Percentiles rank a stretch among this genome's conserved stretches.
These are phyloP conservation scores for Senna siamea DNA, from an alignment of 306 rosid species.

Conservation along the genomic window DNA sequence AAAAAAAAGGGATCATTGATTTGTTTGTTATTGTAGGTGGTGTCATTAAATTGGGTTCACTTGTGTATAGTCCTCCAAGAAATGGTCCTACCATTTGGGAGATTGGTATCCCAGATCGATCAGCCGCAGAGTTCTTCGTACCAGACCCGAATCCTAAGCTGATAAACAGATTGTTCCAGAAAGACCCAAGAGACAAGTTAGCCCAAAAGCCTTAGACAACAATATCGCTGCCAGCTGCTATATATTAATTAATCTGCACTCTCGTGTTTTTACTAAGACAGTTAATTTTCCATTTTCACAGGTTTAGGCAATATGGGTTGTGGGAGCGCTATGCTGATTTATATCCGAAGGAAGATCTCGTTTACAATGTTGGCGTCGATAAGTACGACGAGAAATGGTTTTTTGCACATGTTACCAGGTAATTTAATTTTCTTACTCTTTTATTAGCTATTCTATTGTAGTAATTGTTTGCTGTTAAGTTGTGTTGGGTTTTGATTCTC, in stretches of 20 bases:
- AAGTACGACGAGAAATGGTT: conserved; percentile 57
- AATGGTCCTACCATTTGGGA: conserved; percentile 87
- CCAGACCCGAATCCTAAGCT: conserved; percentile 63
- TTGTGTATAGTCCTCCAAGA: conserved; percentile 72
- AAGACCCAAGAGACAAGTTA: conserved; percentile 39
- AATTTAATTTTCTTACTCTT: background rate
- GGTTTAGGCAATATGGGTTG: conserved; percentile 72
- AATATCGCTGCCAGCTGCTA: too few species aligned
- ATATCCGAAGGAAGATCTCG: conserved; percentile 54
- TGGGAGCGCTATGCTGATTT: conserved; percentile 66
- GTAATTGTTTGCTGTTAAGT: background rate
- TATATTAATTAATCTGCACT: background rate
- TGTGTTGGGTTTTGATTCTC: conserved; percentile 3
- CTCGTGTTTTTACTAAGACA: background rate
- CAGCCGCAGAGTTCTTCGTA: conserved; percentile 65
- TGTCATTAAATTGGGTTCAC: conserved; percentile 33
- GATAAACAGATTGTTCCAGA: conserved; percentile 44
- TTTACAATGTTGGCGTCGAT: conserved; percentile 42
- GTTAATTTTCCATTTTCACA: conserved; percentile 25
- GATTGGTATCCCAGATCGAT: conserved; percentile 85
- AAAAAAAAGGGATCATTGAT: too few species aligned
- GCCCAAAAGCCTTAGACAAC: conserved; percentile 6
- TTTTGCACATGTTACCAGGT: conserved; percentile 66
- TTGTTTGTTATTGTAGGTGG: conserved; percentile 42
- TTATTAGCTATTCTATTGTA: background rate